Evolutionary conservation across 371 early-diverging fungal species (phyloP), one percentile per base, ranked within the genome.

Genomic region (Actinomortierella ambigua): DNA sequence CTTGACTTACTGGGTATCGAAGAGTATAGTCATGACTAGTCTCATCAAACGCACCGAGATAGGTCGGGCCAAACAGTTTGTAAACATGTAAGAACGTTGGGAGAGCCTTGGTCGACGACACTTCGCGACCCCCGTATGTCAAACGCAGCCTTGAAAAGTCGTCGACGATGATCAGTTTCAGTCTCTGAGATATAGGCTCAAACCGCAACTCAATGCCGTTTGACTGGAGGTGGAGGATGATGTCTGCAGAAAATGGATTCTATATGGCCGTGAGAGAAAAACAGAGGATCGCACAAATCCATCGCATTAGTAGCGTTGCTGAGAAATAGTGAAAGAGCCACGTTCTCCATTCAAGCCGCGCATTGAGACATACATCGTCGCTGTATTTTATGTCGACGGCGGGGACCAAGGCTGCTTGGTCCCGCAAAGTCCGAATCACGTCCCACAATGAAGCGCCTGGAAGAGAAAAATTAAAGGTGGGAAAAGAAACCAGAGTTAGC

Each of bases 21-120:
- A 90, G 65, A 2, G 86, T 86, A 53, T 90, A 92, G 43, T 79
- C 67, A 20, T 82, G 77, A 52, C 77, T 79, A 17, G 67, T 57
- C 0, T 63, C 50, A 63, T 87, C 84, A 63, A 86, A 88, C 55
- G 82, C 85, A 23, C 93, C 93, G 27, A 86, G 88, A 70, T 82
- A 85, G 1, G 87, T 88, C 13, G 88, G 88, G 24, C 93, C 93
- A 78, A 93, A 88, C 13, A 87, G 67, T 51, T 86, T 85, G 79
- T 90, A 87, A 11, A 89, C 85, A 6, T 84, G 62, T 29, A 87
- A 58, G 63, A 86, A 90, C 0, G 91, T 93, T 5, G 91, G 88
- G 0, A 87, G 77, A 1, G 83, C 79, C 50, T 84, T 85, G 57
- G 77, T 77, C 1, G 91, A 91, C 84, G 85, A 89, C 58, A 90